Conservation (phyloP, 2,329 filamentous ascomycete species). For the Calonectria pauciramosa region DNA sequence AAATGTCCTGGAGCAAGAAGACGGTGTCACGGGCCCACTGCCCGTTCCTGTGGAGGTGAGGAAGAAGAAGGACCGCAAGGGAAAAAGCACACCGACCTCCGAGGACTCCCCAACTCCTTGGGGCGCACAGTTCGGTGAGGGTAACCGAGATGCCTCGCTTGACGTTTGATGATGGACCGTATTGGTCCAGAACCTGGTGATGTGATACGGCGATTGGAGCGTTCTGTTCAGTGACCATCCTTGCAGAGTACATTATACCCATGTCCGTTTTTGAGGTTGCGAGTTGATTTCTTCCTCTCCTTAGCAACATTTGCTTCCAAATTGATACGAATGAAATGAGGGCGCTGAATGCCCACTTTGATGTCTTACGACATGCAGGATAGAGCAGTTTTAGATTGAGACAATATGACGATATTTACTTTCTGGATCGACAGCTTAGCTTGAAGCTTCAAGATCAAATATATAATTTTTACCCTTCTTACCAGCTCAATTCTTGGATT, state of each 20-base stretch:
- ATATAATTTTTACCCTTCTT: background rate
- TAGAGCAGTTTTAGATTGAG: background rate
- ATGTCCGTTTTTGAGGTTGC: conserved; percentile 9
- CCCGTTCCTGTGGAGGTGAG: conserved; percentile 41
- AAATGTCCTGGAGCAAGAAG: conserved; percentile 20
- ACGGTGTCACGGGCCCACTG: conserved; percentile 15
- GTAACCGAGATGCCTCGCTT: background rate
- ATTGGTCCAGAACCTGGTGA: background rate
- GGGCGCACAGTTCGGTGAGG: conserved; percentile 23
- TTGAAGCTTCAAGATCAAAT: background rate
- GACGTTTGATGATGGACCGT: background rate
- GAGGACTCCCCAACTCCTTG: conserved; percentile 37
- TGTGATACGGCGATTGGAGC: conserved; percentile 3
- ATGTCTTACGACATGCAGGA: background rate
- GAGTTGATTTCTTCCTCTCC: conserved; percentile 1
- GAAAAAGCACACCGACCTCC: conserved; percentile 38
- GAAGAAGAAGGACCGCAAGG: conserved; percentile 42
- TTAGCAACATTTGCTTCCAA: background rate
- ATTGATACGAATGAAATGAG: conserved; percentile 2
- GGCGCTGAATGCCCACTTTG: background rate
- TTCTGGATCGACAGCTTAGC: background rate
- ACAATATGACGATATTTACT: background rate
- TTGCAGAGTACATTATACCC: conserved; percentile 27
- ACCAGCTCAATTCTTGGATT: background rate
- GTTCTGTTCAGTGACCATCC: conserved; percentile 22